Base-by-base conservation (phyloP, 1,284 basidiomycete species). In the Ceratobasidium sp. region DNA sequence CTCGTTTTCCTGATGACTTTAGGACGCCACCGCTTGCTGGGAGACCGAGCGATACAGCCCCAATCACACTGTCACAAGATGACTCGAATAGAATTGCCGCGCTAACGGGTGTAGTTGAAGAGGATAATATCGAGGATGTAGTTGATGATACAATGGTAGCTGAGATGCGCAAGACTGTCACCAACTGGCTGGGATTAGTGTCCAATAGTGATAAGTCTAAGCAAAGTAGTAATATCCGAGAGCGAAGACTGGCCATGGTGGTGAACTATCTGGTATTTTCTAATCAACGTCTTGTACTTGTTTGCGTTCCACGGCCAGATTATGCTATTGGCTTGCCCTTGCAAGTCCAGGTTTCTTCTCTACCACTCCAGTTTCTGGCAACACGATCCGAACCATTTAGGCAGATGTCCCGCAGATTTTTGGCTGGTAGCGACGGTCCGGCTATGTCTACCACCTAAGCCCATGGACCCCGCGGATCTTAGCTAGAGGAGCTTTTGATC, bases 261-360 rank as follows among this genome's bases (percentile, higher is more conserved):
- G 73, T 75, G 39, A 54, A 35, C 33, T 20, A 6, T 2, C 26
- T 39, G 15, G 3, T 28, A 35, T 5, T 1, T 67, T 28, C 13
- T 15, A 28, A n/a, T n/a, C 20, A 4, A 37, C 42, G n/a, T 42
- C 28, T 5, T 42, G 17, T 28, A 28, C 17, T 39, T 45, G 31
- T 49, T 15, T 13, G 39, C n/a, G n/a, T 20, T 53, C n/a, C 56
- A 23, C 17, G 49, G 23, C 15, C 45, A 75, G 73, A 56, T 75
- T n/a, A 65, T 75, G 61, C 61, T 61, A 42, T 64, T 75, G 73
- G 65, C 73, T 28, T 61, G 65, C 20, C 73, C 73, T 64, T 17
- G 58, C n/a, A n/a, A n/a, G n/a, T n/a, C n/a, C n/a, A n/a, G n/a
- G n/a, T n/a, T n/a, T n/a, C n/a, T n/a, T n/a, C n/a, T n/a, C n/a